These are phyloP conservation scores for Globisporangium echinulatum DNA, from an alignment of 352 stramenopile genomes.

Conservation along the genomic window DNA sequence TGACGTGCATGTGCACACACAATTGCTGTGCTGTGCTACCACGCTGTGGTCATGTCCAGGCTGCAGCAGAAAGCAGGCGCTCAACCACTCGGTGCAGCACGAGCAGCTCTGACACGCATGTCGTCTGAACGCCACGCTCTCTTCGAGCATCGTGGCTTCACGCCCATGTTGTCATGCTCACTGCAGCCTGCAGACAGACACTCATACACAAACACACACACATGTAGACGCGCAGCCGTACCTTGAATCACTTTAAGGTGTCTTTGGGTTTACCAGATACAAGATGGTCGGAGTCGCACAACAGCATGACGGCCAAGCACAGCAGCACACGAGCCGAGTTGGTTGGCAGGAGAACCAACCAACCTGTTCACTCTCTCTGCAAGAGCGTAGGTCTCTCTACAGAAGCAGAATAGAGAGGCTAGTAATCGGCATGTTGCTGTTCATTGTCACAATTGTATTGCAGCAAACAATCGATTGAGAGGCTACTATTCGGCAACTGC, in stretches of 20 bases:
- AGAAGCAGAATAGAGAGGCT: constrained; percentile 5
- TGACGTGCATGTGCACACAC: not conserved
- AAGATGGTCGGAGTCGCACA: constrained; percentile 53
- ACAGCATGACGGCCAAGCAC: not conserved
- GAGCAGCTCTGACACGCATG: not conserved
- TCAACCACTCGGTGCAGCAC: not conserved
- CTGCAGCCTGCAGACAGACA: not conserved
- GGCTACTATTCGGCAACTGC: not conserved
- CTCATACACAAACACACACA: constrained; percentile 3
- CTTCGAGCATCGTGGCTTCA: too few species aligned
- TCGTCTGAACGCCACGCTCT: not conserved
- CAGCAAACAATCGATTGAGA: not conserved
- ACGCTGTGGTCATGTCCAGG: not conserved
- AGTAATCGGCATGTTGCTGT: not conserved
- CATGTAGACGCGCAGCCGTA: constrained; percentile 16
- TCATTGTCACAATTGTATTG: not conserved
- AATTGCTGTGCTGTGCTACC: not conserved
- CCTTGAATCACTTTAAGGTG: constrained; percentile 93
- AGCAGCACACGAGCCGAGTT: not conserved
- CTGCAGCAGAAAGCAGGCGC: not conserved
- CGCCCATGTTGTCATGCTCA: too few species aligned
- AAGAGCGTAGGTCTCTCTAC: constrained; percentile 18
- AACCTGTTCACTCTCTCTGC: constrained; percentile 44
- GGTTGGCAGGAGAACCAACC: constrained; percentile 24
- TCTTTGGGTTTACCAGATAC: constrained; percentile 86